Percentiles rank a stretch among this genome's conserved stretches.
Evolutionary conservation across 2,329 filamentous ascomycete genomes (phyloP).

Genomic region (Trichophyton verrucosum): DNA sequence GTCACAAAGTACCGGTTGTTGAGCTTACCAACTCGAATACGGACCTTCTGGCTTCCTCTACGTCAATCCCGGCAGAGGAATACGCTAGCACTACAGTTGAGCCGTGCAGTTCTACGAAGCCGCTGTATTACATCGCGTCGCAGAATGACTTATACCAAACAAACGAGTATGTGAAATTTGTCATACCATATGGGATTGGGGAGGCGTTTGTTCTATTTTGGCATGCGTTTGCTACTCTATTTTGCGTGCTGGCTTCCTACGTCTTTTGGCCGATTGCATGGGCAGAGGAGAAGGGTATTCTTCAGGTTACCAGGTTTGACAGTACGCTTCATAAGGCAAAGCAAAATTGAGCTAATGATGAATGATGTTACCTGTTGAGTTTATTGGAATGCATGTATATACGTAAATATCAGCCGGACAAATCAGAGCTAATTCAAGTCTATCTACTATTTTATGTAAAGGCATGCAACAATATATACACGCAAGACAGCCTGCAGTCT

Average conservation of each 20-base stretch:
- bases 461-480: no score
- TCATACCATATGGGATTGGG: conserved; percentile 49
- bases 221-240: conserved; percentile 52
- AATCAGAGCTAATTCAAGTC: no score
- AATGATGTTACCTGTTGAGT: no score
- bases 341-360: conserved; percentile 5
- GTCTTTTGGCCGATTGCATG: conserved; percentile 40
- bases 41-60: background rate
- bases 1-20: background rate
- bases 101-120: conserved; percentile 9
- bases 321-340: background rate
- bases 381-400: conserved; percentile 13
- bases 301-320: background rate
- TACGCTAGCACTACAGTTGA: background rate
- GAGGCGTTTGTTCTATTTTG: conserved; percentile 45
- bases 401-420: background rate
- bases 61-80: background rate
- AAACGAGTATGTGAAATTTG: conserved; percentile 62
- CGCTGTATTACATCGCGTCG: conserved; percentile 56
- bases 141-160: conserved; percentile 77
- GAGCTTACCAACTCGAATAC: background rate
- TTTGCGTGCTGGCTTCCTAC: conserved; percentile 51
- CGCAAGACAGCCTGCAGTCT: background rate
- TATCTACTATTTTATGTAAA: no score
- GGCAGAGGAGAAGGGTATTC: conserved; percentile 32